A percentile compares a stretch with the other conserved stretches of the same genome.
These are phyloP conservation scores for Modicella reniformis DNA, from an alignment of 371 early-diverging fungal species.

Conservation along the genomic window DNA sequence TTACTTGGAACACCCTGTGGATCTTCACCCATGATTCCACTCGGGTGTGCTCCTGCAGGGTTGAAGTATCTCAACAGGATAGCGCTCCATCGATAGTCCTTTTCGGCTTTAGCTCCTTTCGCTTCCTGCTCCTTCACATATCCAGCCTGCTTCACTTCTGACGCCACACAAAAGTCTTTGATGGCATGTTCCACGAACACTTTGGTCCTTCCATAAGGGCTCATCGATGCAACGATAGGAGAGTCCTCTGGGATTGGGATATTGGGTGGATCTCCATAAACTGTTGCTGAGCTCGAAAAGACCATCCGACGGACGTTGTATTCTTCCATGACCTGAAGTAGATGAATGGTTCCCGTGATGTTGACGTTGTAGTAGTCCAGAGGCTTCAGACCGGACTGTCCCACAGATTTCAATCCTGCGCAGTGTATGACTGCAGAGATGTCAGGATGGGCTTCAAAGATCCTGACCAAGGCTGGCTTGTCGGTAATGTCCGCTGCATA, in stretches of 20 bases:
- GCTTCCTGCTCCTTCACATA: constrained; percentile 28
- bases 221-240: constrained; percentile 66
- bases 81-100: constrained; percentile 69
- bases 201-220: constrained; percentile 90
- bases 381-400: constrained; percentile 73
- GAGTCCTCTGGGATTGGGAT: constrained; percentile 57
- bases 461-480: constrained; percentile 64
- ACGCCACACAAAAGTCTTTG: constrained; percentile 72
- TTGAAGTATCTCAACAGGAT: constrained; percentile 89
- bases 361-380: constrained; percentile 78
- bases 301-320: constrained; percentile 65
- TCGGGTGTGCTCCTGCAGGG: constrained; percentile 89
- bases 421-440: constrained; percentile 76
- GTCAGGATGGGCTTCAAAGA: constrained; percentile 69
- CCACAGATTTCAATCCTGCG: constrained; percentile 80
- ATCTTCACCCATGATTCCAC: constrained; percentile 88
- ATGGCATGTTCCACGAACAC: constrained; percentile 84
- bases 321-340: constrained; percentile 68
- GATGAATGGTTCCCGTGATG: constrained; percentile 67
- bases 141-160: constrained; percentile 31
- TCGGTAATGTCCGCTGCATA: constrained; percentile 79
- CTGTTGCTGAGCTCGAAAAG: constrained; percentile 80
- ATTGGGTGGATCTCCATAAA: constrained; percentile 61
- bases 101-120: constrained; percentile 11
- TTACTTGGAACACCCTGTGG: constrained; percentile 85